These are phyloP conservation scores for Magnolia officinalis DNA, from an alignment of 164 flowering plant genomes.

Conservation along the genomic window DNA sequence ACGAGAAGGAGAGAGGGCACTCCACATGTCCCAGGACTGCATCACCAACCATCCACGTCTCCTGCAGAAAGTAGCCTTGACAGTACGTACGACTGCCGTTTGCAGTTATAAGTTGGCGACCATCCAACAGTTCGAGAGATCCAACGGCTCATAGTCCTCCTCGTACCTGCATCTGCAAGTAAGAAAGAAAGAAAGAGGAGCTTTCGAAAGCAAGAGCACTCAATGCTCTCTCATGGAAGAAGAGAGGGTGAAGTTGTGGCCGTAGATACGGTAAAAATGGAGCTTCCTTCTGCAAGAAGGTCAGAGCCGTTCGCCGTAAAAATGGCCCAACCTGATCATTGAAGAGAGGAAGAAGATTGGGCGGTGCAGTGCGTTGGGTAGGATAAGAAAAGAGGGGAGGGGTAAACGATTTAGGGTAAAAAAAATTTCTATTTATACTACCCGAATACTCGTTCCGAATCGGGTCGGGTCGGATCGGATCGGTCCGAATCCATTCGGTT, in stretches of 20 bases:
- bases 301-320: constrained; percentile 28
- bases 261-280: neutral
- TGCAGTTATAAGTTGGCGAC: neutral
- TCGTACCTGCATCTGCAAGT: neutral
- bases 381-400: no score
- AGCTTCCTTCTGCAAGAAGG: neutral
- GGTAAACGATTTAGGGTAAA: no score
- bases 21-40: neutral
- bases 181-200: neutral
- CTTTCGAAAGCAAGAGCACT: neutral
- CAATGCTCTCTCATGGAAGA: neutral
- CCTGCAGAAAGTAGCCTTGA: neutral
- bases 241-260: neutral
- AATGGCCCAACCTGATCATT: constrained; percentile 19
- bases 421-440: no score
- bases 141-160: constrained; percentile 2
- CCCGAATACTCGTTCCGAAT: no score
- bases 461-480: no score
- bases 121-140: neutral
- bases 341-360: no score
- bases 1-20: neutral
- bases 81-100: neutral
- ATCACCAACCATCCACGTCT: constrained; percentile 10
- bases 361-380: no score
- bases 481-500: no score